A percentile compares a stretch with the other conserved stretches of the same genome.
phyloP scores from a whole-genome alignment of 495 filamentous ascomycete genomes.

The Neurospora tetraspora region DNA sequence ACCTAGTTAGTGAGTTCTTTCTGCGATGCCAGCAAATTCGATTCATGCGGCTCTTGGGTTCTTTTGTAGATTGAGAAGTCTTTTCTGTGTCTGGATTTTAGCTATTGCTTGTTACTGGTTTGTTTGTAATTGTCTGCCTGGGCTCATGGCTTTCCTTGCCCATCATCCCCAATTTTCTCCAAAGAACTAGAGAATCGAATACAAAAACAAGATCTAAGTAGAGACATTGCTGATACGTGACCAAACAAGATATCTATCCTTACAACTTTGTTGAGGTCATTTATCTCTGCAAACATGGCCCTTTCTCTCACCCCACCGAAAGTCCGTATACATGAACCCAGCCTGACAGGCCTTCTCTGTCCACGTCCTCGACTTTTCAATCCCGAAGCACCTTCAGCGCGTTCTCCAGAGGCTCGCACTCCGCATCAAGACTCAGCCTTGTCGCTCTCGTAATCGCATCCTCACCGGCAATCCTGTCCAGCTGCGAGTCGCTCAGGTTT shows the following conservation, averaged over 20 bases:
- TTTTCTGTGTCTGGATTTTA: too few species aligned
- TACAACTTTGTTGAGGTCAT: conserved; percentile 25
- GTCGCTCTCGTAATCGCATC: conserved; percentile 10
- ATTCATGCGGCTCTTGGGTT: too few species aligned
- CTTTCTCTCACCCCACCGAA: neutral
- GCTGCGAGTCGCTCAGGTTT: conserved; percentile 16
- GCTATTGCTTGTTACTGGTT: too few species aligned
- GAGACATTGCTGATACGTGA: neutral
- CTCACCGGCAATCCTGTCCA: conserved; percentile 32
- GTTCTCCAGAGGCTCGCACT: conserved; percentile 17
- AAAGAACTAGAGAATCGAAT: neutral
- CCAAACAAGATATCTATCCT: neutral
- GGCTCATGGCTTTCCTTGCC: too few species aligned
- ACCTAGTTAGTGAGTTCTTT: too few species aligned
- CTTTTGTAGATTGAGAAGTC: too few species aligned
- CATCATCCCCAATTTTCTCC: too few species aligned
- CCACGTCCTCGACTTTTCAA: neutral
- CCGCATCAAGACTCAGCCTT: conserved; percentile 14
- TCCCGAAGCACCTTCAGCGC: conserved; percentile 15
- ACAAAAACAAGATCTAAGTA: neutral
- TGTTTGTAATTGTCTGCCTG: too few species aligned
- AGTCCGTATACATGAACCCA: neutral
- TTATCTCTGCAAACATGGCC: conserved; percentile 30
- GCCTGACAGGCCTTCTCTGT: neutral
- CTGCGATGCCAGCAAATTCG: too few species aligned